phyloP scores from a whole-genome alignment of 495 filamentous ascomycete genomes.

The Podospora anserina region DNA sequence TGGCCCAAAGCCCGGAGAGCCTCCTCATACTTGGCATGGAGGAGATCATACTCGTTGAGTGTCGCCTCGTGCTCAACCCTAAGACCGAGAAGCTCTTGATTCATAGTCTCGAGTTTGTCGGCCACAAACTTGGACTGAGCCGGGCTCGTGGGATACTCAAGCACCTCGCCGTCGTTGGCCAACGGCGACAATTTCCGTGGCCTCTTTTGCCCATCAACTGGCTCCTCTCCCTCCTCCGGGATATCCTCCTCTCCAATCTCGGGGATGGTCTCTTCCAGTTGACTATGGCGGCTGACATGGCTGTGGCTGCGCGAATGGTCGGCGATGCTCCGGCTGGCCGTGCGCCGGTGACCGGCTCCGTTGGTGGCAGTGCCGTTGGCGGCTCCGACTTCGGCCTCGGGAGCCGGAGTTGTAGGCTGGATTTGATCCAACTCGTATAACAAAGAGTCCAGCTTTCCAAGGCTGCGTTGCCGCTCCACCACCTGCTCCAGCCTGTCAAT shows the following conservation, averaged over 20 bases:
- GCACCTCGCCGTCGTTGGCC: constrained; percentile 12
- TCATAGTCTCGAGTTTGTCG: constrained; percentile 89
- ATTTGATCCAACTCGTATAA: constrained; percentile 86
- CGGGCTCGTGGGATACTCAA: constrained; percentile 57
- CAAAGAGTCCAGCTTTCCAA: constrained; percentile 90
- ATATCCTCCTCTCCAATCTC: constrained; percentile 40
- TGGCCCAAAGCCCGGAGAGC: constrained; percentile 76
- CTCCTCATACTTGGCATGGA: constrained; percentile 87
- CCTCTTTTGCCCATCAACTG: constrained; percentile 25
- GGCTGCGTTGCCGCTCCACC: constrained; percentile 88
- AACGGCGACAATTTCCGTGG: constrained; percentile 30
- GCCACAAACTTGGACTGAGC: constrained; percentile 81
- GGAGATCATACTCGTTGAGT: constrained; percentile 72
- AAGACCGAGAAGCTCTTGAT: constrained; percentile 88
- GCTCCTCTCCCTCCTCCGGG: constrained; percentile 33
- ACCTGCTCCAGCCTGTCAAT: constrained; percentile 92
- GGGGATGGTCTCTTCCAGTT: constrained; percentile 52
- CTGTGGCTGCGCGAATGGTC: constrained; percentile 52
- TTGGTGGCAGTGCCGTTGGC: constrained; percentile 38
- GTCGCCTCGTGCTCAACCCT: constrained; percentile 86
- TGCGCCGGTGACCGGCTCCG: constrained; percentile 43
- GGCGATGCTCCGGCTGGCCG: constrained; percentile 39
- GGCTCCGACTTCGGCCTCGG: constrained; percentile 33
- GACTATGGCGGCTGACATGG: constrained; percentile 49
- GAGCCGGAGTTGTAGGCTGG: constrained; percentile 54